Percentiles rank a stretch among this genome's conserved stretches.
Evolutionary conservation across 1,139 yeast species (phyloP).

Genomic region (Yamadazyma blattariae): DNA sequence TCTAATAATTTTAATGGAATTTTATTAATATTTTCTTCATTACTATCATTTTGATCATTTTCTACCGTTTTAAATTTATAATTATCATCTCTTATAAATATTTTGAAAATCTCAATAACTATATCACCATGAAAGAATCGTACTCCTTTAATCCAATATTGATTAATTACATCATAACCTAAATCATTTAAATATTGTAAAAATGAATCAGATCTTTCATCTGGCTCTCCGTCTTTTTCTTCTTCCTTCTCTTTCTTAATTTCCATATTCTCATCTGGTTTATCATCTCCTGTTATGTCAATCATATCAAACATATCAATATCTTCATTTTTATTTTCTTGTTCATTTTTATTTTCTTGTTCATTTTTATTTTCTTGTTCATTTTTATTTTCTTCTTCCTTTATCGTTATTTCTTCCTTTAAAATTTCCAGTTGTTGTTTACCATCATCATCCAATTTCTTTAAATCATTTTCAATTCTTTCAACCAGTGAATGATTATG

Average conservation of each 20-base stretch:
- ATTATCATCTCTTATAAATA: conserved; percentile 41
- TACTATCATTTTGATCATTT: too few species aligned
- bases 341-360: conserved; percentile 13
- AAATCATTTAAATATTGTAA: conserved; percentile 56
- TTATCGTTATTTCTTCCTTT: too few species aligned
- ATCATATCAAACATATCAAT: conserved; percentile 5
- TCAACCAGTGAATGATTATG: conserved; percentile 33
- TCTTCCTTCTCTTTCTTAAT: conserved; percentile 3
- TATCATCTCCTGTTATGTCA: too few species aligned
- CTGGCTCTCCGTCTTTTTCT: too few species aligned
- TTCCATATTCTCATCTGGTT: conserved; percentile 7
- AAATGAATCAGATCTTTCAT: too few species aligned
- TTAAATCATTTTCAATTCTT: conserved; percentile 12
- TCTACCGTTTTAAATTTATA: conserved; percentile 6
- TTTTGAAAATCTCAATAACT: conserved; percentile 57
- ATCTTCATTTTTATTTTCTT: conserved; percentile 2
- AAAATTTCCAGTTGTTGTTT: too few species aligned
- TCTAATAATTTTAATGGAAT: conserved; percentile 49
- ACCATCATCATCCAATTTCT: too few species aligned
- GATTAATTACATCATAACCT: conserved; percentile 68
- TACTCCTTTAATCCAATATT: conserved; percentile 65
- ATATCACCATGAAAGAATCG: conserved; percentile 64
- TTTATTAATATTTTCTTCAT: conserved; percentile 5
- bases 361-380: too few species aligned
- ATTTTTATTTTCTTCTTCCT: too few species aligned